Evolutionary conservation across 2,329 filamentous ascomycete genomes (phyloP).

Genomic region (Xylaria sp.): DNA sequence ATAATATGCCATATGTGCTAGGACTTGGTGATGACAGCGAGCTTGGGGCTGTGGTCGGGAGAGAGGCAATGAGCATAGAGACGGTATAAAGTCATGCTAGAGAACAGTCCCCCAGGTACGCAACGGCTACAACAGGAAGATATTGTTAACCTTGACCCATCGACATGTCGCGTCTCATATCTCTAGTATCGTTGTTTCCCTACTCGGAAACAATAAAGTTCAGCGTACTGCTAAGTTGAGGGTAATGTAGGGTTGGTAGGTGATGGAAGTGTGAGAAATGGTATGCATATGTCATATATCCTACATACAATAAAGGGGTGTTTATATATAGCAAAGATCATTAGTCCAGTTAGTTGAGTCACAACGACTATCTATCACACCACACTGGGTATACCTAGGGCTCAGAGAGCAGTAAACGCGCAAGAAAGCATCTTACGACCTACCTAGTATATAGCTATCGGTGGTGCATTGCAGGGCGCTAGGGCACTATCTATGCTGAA

Average conservation of each 20-base stretch:
- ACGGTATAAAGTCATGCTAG: slow-evolving; percentile 46
- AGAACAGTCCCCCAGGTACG: slow-evolving; percentile 37
- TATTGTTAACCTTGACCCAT: slow-evolving; percentile 13
- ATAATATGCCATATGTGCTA: slow-evolving; percentile 41
- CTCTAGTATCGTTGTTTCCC: background rate
- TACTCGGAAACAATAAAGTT: background rate
- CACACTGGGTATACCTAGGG: too few species aligned
- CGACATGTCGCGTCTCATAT: slow-evolving; percentile 11
- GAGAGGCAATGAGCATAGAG: slow-evolving; percentile 50
- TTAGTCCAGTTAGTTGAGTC: too few species aligned
- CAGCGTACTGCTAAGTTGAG: too few species aligned
- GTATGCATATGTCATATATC: too few species aligned
- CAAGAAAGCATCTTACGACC: background rate
- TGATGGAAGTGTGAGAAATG: too few species aligned
- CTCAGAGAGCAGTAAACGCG: background rate
- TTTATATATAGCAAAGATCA: too few species aligned
- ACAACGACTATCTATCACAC: too few species aligned
- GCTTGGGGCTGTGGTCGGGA: slow-evolving; percentile 48
- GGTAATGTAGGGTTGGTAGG: too few species aligned
- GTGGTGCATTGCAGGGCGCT: background rate
- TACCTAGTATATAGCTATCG: background rate
- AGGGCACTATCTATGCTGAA: background rate
- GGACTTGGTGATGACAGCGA: slow-evolving; percentile 46
- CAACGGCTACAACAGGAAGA: slow-evolving; percentile 21
- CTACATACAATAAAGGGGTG: too few species aligned